A percentile compares a stretch with the other conserved stretches of the same genome.
phyloP scores from a whole-genome alignment of 495 filamentous ascomycete genomes.

The Sphaerosporella brunnea region DNA sequence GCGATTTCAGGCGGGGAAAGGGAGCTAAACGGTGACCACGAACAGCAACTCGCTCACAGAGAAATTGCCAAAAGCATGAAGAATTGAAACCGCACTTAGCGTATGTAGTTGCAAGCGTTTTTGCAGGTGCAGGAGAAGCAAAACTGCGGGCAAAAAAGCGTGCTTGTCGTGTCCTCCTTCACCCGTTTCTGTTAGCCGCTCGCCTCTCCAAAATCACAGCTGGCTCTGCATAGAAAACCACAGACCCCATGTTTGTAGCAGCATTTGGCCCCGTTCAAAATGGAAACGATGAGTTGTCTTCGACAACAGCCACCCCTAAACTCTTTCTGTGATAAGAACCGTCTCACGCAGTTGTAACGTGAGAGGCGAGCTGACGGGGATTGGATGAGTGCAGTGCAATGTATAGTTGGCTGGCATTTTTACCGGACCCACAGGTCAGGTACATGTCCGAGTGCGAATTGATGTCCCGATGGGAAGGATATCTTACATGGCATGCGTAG shows the following conservation, averaged over 20 bases:
- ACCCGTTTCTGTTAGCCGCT: conserved; percentile 3
- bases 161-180: neutral
- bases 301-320: conserved; percentile 9
- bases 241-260: conserved; percentile 8
- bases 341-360: conserved; percentile 3
- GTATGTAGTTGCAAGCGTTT: neutral
- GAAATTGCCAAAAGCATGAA: neutral
- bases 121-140: conserved; percentile 4
- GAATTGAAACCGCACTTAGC: neutral
- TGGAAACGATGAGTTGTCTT: conserved; percentile 11
- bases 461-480: conserved; percentile 1
- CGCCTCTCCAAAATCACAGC: conserved; percentile 2
- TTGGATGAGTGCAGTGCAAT: neutral
- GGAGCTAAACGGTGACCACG: neutral
- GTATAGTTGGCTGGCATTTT: neutral
- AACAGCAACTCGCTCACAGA: conserved; percentile 6
- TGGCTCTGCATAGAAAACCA: conserved; percentile 6
- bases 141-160: neutral
- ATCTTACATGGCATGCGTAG: neutral
- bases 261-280: conserved; percentile 6
- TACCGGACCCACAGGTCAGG: neutral
- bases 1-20: conserved; percentile 5
- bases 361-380: neutral
- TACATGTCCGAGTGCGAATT: conserved; percentile 5
- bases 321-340: conserved; percentile 6